A percentile compares a stretch with the other conserved stretches of the same genome.
These are phyloP conservation scores for Alternaria sp. DNA, from an alignment of 2,329 filamentous ascomycete genomes.

Conservation along the genomic window DNA sequence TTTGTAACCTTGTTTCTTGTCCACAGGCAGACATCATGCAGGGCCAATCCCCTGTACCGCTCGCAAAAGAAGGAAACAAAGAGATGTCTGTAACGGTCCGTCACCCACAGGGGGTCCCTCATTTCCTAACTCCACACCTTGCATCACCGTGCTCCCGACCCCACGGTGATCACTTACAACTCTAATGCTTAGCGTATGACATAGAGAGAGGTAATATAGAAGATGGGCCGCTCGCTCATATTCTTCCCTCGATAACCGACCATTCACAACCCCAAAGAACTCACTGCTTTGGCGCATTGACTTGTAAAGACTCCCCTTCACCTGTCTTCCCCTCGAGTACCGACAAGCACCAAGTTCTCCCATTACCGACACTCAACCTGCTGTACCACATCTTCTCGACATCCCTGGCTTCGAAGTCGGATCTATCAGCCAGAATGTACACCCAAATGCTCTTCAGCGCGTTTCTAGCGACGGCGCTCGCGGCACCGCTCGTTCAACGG, in stretches of 20 bases:
- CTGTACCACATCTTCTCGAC: not conserved
- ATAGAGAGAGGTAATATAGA: constrained; percentile 4
- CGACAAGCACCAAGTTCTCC: not conserved
- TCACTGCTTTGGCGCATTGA: not conserved
- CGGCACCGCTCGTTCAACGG: constrained; percentile 17
- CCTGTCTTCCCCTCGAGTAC: not conserved
- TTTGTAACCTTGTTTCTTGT: not conserved
- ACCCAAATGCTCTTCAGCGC: constrained; percentile 18
- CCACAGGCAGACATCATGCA: not conserved
- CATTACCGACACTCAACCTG: not conserved
- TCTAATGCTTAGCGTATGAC: not conserved
- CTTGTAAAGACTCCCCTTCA: not conserved
- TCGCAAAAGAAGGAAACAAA: constrained; percentile 1
- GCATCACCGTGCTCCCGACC: not conserved
- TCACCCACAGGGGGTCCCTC: constrained; percentile 2
- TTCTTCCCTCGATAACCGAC: not conserved
- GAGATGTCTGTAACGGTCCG: constrained; percentile 5
- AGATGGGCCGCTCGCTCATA: not conserved
- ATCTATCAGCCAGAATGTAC: constrained; percentile 20
- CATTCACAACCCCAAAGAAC: not conserved
- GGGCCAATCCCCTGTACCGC: not conserved
- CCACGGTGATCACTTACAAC: constrained; percentile 1
- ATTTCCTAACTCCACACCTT: not conserved
- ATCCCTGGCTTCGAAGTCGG: not conserved
- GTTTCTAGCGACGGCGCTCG: constrained; percentile 17